Conservation (phyloP, 108 stramenopile species). For the Hondaea fermentalgiana region DNA sequence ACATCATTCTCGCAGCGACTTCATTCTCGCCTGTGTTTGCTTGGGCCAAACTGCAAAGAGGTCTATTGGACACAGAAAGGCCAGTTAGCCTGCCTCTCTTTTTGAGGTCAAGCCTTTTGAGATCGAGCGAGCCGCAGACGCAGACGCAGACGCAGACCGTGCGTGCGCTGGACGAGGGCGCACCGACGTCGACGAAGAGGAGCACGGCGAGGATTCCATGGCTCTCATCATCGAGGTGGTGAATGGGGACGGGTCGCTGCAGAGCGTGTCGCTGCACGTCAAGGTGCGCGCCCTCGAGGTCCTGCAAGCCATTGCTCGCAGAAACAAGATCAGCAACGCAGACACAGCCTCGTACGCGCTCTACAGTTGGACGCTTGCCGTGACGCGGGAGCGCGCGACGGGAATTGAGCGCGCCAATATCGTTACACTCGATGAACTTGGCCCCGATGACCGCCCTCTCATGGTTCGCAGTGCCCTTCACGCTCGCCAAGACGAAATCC, state of each 20-base stretch:
- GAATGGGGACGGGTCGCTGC: not conserved
- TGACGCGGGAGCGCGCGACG: not conserved
- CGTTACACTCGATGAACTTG: not conserved
- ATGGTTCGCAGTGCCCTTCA: not conserved
- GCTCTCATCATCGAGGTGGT: conserved; percentile 1
- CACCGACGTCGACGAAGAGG: too few species aligned
- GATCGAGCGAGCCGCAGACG: too few species aligned
- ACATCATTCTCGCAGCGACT: too few species aligned
- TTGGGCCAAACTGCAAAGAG: too few species aligned
- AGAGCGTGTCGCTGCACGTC: not conserved
- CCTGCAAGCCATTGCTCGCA: not conserved
- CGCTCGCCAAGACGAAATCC: not conserved
- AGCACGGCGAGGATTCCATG: not conserved
- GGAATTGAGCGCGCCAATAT: not conserved
- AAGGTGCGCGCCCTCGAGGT: not conserved
- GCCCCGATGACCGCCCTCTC: not conserved
- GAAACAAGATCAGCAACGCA: not conserved
- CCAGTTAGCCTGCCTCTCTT: too few species aligned
- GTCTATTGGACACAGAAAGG: too few species aligned
- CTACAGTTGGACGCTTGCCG: not conserved
- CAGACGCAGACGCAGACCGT: too few species aligned
- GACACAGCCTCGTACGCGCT: not conserved
- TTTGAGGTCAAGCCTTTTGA: too few species aligned
- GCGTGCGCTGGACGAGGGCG: too few species aligned
- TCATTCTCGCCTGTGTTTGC: too few species aligned